These are phyloP conservation scores for Eimeria falciformis DNA, from an alignment of 169 alveolate species.

Conservation along the genomic window DNA sequence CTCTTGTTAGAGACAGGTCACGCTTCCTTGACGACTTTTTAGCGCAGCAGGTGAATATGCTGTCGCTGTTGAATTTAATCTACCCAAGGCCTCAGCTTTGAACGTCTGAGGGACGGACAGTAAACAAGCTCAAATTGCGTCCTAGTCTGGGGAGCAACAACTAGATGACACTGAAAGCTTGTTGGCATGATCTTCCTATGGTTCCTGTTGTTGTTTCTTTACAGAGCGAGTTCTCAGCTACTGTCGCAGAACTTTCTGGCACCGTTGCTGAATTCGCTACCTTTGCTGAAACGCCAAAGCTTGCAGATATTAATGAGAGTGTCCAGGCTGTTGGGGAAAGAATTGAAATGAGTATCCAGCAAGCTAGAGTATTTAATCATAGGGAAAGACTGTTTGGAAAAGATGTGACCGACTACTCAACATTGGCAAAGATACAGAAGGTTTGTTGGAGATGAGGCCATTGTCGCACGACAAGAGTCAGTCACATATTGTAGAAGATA, in stretches of 20 bases:
- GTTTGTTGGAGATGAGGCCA: neutral
- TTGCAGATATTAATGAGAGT: slow-evolving; percentile 88
- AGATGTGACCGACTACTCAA: slow-evolving; percentile 92
- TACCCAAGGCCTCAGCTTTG: neutral
- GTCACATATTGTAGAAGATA: too few species aligned
- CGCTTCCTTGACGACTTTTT: slow-evolving; percentile 89
- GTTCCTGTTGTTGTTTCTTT: neutral
- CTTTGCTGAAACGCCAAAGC: slow-evolving; percentile 84
- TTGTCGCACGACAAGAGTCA: slow-evolving; percentile 34
- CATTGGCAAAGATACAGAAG: slow-evolving; percentile 78
- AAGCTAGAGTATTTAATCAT: slow-evolving; percentile 91
- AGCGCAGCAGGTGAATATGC: slow-evolving; percentile 80
- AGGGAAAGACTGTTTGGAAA: slow-evolving; percentile 91
- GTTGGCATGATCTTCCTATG: neutral
- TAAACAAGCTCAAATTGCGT: too few species aligned
- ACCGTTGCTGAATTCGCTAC: slow-evolving; percentile 88
- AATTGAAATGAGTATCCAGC: slow-evolving; percentile 86
- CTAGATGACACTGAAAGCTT: too few species aligned
- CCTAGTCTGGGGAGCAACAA: too few species aligned
- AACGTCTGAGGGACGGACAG: neutral
- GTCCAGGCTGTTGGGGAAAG: slow-evolving; percentile 88
- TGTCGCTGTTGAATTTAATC: neutral
- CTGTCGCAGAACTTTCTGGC: slow-evolving; percentile 87
- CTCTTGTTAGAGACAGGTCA: slow-evolving; percentile 89
- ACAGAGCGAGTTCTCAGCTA: slow-evolving; percentile 89